A percentile compares a stretch with the other conserved stretches of the same genome.
Evolutionary conservation across 345 rosid species (phyloP).

Genomic region (Syzygium grande): DNA sequence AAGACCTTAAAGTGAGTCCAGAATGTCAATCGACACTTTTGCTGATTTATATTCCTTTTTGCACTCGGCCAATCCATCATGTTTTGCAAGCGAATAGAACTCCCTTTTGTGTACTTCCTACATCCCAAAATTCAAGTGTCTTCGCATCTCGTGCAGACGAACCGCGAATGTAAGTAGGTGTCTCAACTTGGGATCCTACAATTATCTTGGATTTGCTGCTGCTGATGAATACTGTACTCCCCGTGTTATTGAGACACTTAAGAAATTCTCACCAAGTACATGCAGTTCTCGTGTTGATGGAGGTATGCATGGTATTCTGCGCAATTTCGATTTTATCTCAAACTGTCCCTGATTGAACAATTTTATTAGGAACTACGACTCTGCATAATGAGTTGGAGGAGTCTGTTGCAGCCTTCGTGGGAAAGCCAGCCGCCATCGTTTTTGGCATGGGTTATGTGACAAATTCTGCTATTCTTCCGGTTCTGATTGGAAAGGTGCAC

Average conservation of each 20-base stretch:
- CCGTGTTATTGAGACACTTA: constrained; percentile 70
- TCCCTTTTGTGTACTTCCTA: background rate
- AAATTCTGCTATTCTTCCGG: constrained; percentile 85
- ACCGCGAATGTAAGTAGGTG: constrained; percentile 61
- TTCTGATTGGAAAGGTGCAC: constrained; percentile 70
- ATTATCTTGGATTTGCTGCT: constrained; percentile 95
- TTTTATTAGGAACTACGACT: constrained; percentile 55
- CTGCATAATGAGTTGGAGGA: constrained; percentile 81
- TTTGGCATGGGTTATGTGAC: constrained; percentile 91
- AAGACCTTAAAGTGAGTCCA: constrained; percentile 66
- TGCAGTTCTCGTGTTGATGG: constrained; percentile 90
- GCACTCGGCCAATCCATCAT: background rate
- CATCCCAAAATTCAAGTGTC: background rate
- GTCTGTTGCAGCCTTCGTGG: constrained; percentile 73
- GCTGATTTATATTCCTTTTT: background rate
- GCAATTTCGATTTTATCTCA: background rate
- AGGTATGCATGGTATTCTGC: constrained; percentile 29
- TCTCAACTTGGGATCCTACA: constrained; percentile 93
- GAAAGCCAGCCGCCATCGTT: constrained; percentile 87
- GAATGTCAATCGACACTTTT: background rate
- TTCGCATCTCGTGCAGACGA: constrained; percentile 43
- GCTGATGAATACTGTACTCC: constrained; percentile 96
- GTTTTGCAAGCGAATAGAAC: background rate
- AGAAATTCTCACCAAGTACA: constrained; percentile 72
- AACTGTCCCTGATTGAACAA: constrained; percentile 3